Evolutionary conservation across 139 green algal species (phyloP).

Genomic region (Volvox reticuliferus): DNA sequence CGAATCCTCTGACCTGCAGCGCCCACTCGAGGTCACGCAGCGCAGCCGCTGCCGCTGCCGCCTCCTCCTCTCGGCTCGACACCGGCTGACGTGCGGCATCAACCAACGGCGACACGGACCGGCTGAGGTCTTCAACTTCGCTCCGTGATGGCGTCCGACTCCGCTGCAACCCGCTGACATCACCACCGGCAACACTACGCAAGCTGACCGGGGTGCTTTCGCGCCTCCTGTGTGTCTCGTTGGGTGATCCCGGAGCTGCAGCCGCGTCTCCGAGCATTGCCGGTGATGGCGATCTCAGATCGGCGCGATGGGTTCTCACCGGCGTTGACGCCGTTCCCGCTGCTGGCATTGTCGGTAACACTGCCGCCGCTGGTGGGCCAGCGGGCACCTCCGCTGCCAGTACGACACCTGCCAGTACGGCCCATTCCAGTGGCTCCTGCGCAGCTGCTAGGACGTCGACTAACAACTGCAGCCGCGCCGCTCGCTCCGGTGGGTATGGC

Average conservation of each 20-base stretch:
- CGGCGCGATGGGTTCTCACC: neutral
- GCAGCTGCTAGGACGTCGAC: conserved; percentile 25
- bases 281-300: neutral
- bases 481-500: conserved; percentile 9
- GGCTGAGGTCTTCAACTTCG: neutral
- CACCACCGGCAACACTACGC: neutral
- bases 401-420: neutral
- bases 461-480: conserved; percentile 34
- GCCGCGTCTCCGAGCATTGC: neutral
- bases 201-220: neutral
- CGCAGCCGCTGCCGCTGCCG: neutral
- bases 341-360: neutral
- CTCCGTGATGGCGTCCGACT: neutral
- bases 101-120: neutral
- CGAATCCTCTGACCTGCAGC: neutral
- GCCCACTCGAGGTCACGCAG: conserved; percentile 34
- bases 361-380: neutral
- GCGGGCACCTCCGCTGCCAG: neutral
- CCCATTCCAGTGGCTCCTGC: conserved; percentile 33
- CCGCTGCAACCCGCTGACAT: neutral
- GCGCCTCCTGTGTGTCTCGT: neutral
- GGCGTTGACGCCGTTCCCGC: neutral
- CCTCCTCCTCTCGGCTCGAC: neutral
- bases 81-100: neutral
- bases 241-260: neutral